These are phyloP conservation scores for Rhizopogon rudus DNA, from an alignment of 768 basidiomycete species.

Conservation along the genomic window DNA sequence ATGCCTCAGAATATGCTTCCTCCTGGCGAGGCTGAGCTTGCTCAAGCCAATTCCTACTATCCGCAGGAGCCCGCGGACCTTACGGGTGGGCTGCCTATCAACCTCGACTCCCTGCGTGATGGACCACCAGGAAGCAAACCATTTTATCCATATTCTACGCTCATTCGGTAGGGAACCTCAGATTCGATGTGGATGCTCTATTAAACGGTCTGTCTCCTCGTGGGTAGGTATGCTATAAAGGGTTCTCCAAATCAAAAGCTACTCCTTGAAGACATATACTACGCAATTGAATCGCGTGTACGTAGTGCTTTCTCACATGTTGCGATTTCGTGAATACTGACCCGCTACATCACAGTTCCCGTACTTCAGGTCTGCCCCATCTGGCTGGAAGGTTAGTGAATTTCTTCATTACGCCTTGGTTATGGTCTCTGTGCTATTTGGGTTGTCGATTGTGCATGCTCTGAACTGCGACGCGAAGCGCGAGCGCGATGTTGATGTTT, in stretches of 20 bases:
- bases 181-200: constrained; percentile 1
- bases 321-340: constrained; percentile 5
- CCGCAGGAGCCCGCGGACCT: constrained; percentile 76
- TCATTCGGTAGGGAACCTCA: constrained; percentile 64
- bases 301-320: constrained; percentile 23
- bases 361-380: constrained; percentile 81
- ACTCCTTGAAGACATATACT: constrained; percentile 86
- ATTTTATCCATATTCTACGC: constrained; percentile 87
- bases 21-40: constrained; percentile 48
- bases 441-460: constrained; percentile 4
- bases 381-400: constrained; percentile 83
- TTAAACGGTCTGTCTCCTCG: constrained; percentile 6
- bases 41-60: constrained; percentile 56
- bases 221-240: constrained; percentile 79
- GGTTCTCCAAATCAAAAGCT: constrained; percentile 85
- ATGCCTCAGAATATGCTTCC: constrained; percentile 61
- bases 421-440: neutral
- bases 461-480: constrained; percentile 21
- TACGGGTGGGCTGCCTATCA: constrained; percentile 80
- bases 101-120: constrained; percentile 81
- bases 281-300: constrained; percentile 86
- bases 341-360: constrained; percentile 55
- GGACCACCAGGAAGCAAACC: constrained; percentile 88
- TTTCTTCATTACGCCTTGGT: neutral
- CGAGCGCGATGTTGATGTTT: constrained; percentile 63